phyloP scores from a whole-genome alignment of 305 asterid species.

The Caryopteris hybrid region DNA sequence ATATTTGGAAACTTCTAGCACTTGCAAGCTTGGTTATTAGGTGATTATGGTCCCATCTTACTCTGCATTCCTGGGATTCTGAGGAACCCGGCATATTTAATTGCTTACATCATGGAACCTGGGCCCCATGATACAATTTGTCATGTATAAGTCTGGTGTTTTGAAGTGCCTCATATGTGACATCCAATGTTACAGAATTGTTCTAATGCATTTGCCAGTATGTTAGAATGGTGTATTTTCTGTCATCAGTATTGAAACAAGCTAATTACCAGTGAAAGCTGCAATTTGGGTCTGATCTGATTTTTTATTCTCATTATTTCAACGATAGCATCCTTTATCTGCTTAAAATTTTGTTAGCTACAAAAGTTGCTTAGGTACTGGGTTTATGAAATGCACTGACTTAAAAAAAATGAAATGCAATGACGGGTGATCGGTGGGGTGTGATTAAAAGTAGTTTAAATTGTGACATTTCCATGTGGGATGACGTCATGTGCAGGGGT shows the following conservation, averaged over 20 bases:
- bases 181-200: not conserved
- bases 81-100: too few relatives aligned
- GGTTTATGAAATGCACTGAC: not conserved
- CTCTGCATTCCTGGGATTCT: not conserved
- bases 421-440: not conserved
- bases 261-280: slow-evolving; percentile 7
- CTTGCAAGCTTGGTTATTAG: too few relatives aligned
- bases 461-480: slow-evolving; percentile 3
- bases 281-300: not conserved
- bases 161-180: not conserved
- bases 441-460: slow-evolving; percentile 7
- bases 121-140: too few relatives aligned
- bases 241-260: not conserved
- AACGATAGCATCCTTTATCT: not conserved
- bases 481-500: slow-evolving; percentile 46
- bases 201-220: not conserved
- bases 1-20: too few relatives aligned
- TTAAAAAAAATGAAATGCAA: not conserved
- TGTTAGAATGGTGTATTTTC: not conserved
- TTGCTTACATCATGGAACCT: too few relatives aligned
- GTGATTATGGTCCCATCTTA: not conserved
- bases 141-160: slow-evolving; percentile 3
- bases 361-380: not conserved
- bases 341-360: not conserved
- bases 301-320: not conserved